These are phyloP conservation scores for Phascolomyces articulosus DNA, from an alignment of 371 early-diverging fungal species.

Conservation along the genomic window DNA sequence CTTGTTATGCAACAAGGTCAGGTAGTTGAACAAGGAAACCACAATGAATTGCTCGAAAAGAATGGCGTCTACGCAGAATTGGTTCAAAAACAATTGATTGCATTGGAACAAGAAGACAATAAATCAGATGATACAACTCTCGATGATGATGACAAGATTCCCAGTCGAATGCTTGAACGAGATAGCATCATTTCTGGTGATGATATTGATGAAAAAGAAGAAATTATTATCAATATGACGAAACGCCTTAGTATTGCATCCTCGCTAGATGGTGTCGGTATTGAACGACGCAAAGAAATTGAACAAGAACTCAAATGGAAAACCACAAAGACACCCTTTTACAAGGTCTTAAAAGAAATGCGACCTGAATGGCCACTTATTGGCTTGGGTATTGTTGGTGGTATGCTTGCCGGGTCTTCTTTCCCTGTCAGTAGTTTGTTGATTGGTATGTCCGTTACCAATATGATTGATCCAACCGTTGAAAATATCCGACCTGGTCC, in stretches of 20 bases:
- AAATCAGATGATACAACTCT: not conserved
- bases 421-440: constrained; percentile 37
- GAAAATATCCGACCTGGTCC: constrained; percentile 15
- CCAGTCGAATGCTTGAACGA: no score
- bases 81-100: constrained; percentile 52
- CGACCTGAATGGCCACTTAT: constrained; percentile 43
- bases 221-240: not conserved
- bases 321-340: constrained; percentile 36
- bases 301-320: constrained; percentile 17
- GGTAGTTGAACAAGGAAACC: constrained; percentile 68
- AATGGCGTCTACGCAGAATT: constrained; percentile 47
- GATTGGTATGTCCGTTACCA: constrained; percentile 25
- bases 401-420: constrained; percentile 51
- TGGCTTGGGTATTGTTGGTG: constrained; percentile 41
- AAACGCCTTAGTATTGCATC: not conserved
- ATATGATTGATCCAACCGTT: constrained; percentile 14
- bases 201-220: not conserved
- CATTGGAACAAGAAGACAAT: constrained; percentile 20
- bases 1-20: constrained; percentile 69
- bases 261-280: not conserved
- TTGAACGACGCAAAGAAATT: constrained; percentile 34
- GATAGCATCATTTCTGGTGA: not conserved
- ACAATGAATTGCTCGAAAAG: constrained; percentile 49
- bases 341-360: constrained; percentile 38
- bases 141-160: constrained; percentile 6